Evolutionary conservation across 2,329 filamentous ascomycete species (phyloP), one percentile per base, ranked within the genome.

Genomic region (Tolypocladium endophyticum): DNA sequence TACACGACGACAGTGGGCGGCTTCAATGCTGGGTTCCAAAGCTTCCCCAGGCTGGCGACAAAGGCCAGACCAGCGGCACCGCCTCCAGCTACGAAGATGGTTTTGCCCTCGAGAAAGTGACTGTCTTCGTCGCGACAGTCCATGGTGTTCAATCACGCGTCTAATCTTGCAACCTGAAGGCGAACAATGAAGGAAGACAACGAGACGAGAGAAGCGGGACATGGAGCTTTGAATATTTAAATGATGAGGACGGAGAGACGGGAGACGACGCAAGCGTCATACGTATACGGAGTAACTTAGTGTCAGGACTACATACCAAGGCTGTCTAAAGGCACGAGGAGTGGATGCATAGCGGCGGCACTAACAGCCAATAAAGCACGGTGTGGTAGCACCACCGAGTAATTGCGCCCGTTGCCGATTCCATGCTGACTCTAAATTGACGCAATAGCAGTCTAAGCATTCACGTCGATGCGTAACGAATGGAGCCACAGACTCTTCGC

Each of bases 21-120:
- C 28, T 64, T 61, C 39, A 67, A 56, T 0, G 59, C 57, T 2
- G 67, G 61, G n/a, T 69, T 61, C 73, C 76, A 79, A 4, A 72
- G 68, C 56, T 73, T 74, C 39, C 68, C 69, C 11, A 80, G 66
- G 18, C 74, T 70, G 56, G 73, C 65, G 33, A 71, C 72, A 59
- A 80, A 79, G 8, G 75, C 67, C 14, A 75, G 71, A 5, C 78
- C 76, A 12, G 76, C 73, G 28, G 79, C 69, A 35, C 78, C 78
- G 25, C 69, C 76, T 6, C 78, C 78, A 4, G 74, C 70, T 11
- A 80, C 66, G 28, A 78, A 68, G 58, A 79, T 76, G 41, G 69
- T 73, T 64, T 77, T 78, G 18, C 72, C 70, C 6, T 71, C 65
- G 20, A 77, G 70, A 56, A 73, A 69, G 56, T 68, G 71, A n/a